phyloP scores from a whole-genome alignment of 768 basidiomycete species.

The Tylopilus sp. region DNA sequence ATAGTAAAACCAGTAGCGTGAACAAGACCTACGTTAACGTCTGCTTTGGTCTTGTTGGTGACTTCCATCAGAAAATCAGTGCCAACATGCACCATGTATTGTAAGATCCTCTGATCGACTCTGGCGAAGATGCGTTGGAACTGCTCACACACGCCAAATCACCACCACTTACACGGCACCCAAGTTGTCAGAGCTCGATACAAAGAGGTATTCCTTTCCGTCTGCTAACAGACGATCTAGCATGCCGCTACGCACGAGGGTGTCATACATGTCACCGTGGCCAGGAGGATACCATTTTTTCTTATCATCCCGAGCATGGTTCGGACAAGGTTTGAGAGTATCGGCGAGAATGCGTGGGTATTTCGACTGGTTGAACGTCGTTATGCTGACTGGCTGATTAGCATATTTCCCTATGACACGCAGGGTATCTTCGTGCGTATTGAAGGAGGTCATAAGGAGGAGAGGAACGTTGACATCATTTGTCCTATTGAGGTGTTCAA shows the following conservation, averaged over 20 bases:
- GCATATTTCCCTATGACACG: slow-evolving; percentile 97
- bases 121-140: slow-evolving; percentile 31
- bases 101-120: slow-evolving; percentile 79
- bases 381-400: slow-evolving; percentile 91
- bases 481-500: slow-evolving; percentile 90
- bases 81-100: slow-evolving; percentile 78
- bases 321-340: slow-evolving; percentile 79
- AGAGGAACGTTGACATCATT: slow-evolving; percentile 89
- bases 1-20: background rate
- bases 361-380: slow-evolving; percentile 89
- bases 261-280: slow-evolving; percentile 95
- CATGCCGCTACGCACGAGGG: slow-evolving; percentile 84
- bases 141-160: background rate
- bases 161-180: slow-evolving; percentile 72
- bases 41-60: slow-evolving; percentile 76
- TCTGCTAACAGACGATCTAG: slow-evolving; percentile 85
- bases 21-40: slow-evolving; percentile 41
- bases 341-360: slow-evolving; percentile 94
- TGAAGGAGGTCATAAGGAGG: slow-evolving; percentile 98
- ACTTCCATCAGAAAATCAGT: slow-evolving; percentile 94
- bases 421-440: slow-evolving; percentile 94
- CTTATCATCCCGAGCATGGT: slow-evolving; percentile 78
- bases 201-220: slow-evolving; percentile 96
- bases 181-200: slow-evolving; percentile 96
- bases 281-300: slow-evolving; percentile 95